These are phyloP conservation scores for Gossypium arboreum DNA, from an alignment of 345 rosid species.

Conservation along the genomic window DNA sequence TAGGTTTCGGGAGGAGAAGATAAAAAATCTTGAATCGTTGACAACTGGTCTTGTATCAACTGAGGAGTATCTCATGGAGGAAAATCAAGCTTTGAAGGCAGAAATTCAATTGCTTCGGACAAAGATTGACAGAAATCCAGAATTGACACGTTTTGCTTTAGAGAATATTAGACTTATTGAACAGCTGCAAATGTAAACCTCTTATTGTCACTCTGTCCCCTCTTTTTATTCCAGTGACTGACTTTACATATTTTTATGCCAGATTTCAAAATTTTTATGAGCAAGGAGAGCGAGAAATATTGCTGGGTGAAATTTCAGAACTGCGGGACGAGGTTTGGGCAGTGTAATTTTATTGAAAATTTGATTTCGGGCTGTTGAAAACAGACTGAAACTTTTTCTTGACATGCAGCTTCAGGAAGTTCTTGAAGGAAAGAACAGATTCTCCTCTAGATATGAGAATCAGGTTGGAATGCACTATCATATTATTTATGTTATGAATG, in stretches of 20 bases:
- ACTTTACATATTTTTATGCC: slow-evolving; percentile 26
- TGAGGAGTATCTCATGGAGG: slow-evolving; percentile 53
- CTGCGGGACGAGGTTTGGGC: slow-evolving; percentile 66
- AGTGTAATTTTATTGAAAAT: slow-evolving; percentile 8
- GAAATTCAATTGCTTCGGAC: slow-evolving; percentile 61
- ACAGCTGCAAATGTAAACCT: slow-evolving; percentile 61
- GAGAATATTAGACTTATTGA: slow-evolving; percentile 67
- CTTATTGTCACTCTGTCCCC: slow-evolving; percentile 15
- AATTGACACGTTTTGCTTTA: slow-evolving; percentile 49
- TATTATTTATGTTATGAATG: slow-evolving; percentile 16
- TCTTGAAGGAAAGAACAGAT: slow-evolving; percentile 40
- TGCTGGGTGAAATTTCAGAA: slow-evolving; percentile 63
- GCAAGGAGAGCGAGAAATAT: slow-evolving; percentile 62
- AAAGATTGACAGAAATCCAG: slow-evolving; percentile 55
- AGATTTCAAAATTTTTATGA: slow-evolving; percentile 66
- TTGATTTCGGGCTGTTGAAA: background rate
- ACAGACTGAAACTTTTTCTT: slow-evolving; percentile 13
- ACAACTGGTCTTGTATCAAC: slow-evolving; percentile 43
- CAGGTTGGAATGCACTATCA: slow-evolving; percentile 35
- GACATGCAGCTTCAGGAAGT: slow-evolving; percentile 46
- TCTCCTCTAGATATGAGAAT: slow-evolving; percentile 27
- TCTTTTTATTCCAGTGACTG: slow-evolving; percentile 11
- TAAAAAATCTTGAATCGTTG: slow-evolving; percentile 51
- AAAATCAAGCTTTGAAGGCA: slow-evolving; percentile 54
- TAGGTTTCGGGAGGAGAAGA: slow-evolving; percentile 61